Conservation (phyloP, 2,329 filamentous ascomycete genomes). For the Domatiomyces globalis region DNA sequence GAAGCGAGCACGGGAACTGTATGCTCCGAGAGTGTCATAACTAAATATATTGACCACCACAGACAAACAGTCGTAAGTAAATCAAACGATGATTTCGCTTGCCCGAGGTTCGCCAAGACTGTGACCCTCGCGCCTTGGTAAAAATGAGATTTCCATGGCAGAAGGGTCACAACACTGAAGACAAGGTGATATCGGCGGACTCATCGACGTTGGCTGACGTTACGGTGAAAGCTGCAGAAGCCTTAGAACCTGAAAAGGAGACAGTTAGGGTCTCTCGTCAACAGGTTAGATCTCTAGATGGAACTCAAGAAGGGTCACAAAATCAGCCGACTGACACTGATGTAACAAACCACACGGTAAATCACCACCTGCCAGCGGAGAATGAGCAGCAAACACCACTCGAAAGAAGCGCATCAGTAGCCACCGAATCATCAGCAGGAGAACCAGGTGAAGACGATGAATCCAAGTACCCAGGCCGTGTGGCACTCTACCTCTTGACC, state of each 20-base stretch:
- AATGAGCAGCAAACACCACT: slow-evolving; percentile 3
- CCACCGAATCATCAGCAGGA: slow-evolving; percentile 8
- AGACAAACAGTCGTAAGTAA: too few species aligned
- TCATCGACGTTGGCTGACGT: background rate
- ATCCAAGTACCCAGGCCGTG: slow-evolving; percentile 15
- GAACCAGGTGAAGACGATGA: slow-evolving; percentile 15
- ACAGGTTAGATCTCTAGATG: background rate
- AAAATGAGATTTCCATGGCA: background rate
- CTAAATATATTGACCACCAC: too few species aligned
- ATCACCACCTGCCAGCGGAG: too few species aligned
- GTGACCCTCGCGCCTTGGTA: background rate
- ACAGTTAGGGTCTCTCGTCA: background rate
- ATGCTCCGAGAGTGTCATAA: background rate
- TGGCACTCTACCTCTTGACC: slow-evolving; percentile 14
- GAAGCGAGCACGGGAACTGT: background rate
- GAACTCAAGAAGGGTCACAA: background rate
- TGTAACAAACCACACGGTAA: background rate
- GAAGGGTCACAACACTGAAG: background rate
- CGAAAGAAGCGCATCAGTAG: slow-evolving; percentile 3
- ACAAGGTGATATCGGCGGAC: background rate
- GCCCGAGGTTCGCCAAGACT: too few species aligned
- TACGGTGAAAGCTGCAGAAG: too few species aligned
- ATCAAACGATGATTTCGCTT: too few species aligned
- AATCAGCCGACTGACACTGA: background rate
- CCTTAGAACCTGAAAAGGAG: background rate